Evolutionary conservation across 1,284 basidiomycete species (phyloP).

Genomic region (Tilletia setariae): DNA sequence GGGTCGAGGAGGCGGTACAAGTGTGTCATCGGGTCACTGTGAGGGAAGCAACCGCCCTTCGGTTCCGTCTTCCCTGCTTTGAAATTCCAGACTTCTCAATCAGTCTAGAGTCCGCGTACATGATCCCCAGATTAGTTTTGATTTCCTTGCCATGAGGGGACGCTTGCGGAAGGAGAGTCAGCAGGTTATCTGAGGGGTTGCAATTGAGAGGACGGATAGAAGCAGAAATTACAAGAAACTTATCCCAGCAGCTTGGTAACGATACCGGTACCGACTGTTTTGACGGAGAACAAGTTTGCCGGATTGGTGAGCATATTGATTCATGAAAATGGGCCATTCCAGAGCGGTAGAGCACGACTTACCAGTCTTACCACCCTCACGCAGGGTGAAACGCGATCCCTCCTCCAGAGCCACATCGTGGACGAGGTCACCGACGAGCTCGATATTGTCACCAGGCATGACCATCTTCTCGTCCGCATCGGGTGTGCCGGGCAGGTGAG

Average conservation of each 20-base stretch:
- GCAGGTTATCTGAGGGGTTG: not conserved
- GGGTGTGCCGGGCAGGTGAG: conserved; percentile 73
- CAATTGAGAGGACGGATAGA: not conserved
- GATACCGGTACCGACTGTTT: conserved; percentile 48
- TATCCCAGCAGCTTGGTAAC: conserved; percentile 30
- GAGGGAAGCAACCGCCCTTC: too few species aligned
- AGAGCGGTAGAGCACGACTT: not conserved
- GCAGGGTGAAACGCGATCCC: conserved; percentile 92
- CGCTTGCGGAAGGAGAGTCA: too few species aligned
- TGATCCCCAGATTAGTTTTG: too few species aligned
- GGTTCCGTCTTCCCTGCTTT: too few species aligned
- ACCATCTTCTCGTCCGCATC: conserved; percentile 64
- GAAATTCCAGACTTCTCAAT: too few species aligned
- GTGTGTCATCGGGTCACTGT: too few species aligned
- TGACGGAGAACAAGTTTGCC: not conserved
- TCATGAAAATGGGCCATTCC: too few species aligned
- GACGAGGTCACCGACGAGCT: conserved; percentile 80
- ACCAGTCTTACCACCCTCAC: conserved; percentile 86
- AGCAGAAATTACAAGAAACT: too few species aligned
- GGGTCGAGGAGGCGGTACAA: too few species aligned
- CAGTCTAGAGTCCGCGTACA: too few species aligned
- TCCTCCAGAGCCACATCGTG: conserved; percentile 88
- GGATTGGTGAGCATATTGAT: too few species aligned
- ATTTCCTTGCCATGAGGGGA: too few species aligned
- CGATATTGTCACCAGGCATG: conserved; percentile 98